Evolutionary conservation across 345 rosid species (phyloP).

Genomic region (Toxicodendron radicans): DNA sequence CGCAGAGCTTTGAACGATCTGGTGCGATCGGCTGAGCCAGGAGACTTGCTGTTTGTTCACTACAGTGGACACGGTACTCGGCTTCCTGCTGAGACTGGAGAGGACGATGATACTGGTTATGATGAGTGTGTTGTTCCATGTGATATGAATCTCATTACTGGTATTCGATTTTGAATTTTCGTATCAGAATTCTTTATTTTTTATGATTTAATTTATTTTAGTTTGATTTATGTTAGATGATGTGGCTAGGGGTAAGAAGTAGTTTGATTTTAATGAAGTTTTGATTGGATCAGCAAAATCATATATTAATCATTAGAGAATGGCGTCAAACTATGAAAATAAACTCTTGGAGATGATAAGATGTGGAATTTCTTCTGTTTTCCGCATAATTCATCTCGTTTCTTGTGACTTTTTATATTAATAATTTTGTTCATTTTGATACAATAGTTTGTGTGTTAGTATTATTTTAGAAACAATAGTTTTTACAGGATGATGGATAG

Average conservation of each 20-base stretch:
- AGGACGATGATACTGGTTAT: slow-evolving; percentile 90
- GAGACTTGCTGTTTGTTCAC: slow-evolving; percentile 73
- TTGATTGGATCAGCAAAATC: too few species aligned
- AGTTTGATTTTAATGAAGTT: too few species aligned
- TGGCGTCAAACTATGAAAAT: too few species aligned
- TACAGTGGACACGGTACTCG: slow-evolving; percentile 99
- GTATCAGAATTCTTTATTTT: background rate
- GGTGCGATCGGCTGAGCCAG: slow-evolving; percentile 56
- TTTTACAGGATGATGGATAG: too few species aligned
- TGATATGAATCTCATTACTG: slow-evolving; percentile 90
- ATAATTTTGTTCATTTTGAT: too few species aligned
- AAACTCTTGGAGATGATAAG: too few species aligned
- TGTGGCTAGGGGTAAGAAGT: background rate
- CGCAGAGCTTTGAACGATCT: slow-evolving; percentile 53
- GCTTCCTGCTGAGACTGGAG: slow-evolving; percentile 94
- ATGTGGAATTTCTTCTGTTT: too few species aligned
- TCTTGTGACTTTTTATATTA: too few species aligned
- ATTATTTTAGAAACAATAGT: too few species aligned
- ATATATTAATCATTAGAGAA: too few species aligned
- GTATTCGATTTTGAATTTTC: slow-evolving; percentile 24
- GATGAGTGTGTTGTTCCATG: slow-evolving; percentile 96
- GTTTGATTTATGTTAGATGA: background rate
- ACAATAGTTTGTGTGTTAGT: too few species aligned
- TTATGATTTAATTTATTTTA: background rate
- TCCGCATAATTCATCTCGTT: too few species aligned